A percentile compares a stretch with the other conserved stretches of the same genome.
These are phyloP conservation scores for Coniella lustricola DNA, from an alignment of 2,329 filamentous ascomycete genomes.

Conservation along the genomic window DNA sequence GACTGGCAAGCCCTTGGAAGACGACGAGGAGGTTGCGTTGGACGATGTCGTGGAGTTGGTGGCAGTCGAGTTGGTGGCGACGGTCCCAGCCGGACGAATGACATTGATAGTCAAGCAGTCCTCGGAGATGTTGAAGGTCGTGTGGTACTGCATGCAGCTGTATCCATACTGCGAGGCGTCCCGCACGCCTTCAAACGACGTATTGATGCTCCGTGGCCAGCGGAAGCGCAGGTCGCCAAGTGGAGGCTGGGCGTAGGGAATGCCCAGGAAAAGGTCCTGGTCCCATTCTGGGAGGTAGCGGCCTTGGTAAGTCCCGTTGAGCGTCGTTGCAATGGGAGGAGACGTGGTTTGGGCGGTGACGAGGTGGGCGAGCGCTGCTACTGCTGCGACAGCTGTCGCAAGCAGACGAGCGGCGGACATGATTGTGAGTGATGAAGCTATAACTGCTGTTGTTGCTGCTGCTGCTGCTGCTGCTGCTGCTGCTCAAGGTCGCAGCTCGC, in stretches of 20 bases:
- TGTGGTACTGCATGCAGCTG: conserved; percentile 40
- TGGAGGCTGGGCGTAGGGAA: conserved; percentile 33
- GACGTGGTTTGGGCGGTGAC: neutral
- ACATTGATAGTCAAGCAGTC: conserved; percentile 40
- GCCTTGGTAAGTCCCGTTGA: conserved; percentile 30
- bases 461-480: no score
- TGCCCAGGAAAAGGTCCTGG: conserved; percentile 35
- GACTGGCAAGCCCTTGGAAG: conserved; percentile 28
- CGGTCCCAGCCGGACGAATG: conserved; percentile 31
- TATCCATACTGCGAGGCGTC: conserved; percentile 35
- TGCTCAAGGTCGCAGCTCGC: no score
- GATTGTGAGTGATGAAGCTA: no score
- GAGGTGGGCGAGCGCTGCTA: conserved; percentile 1
- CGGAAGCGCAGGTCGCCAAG: conserved; percentile 29
- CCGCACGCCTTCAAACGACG: conserved; percentile 31
- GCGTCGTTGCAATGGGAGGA: conserved; percentile 18
- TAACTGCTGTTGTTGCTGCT: no score
- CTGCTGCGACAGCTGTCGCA: neutral
- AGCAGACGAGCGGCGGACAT: conserved; percentile 9
- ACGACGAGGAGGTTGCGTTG: no score
- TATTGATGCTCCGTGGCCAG: conserved; percentile 30
- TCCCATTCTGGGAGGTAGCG: conserved; percentile 26
- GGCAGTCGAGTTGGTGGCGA: conserved; percentile 18
- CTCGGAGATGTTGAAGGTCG: conserved; percentile 36
- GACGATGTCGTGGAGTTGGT: no score